Conservation (phyloP, 2,329 filamentous ascomycete species). For the Botrytis aclada region DNA sequence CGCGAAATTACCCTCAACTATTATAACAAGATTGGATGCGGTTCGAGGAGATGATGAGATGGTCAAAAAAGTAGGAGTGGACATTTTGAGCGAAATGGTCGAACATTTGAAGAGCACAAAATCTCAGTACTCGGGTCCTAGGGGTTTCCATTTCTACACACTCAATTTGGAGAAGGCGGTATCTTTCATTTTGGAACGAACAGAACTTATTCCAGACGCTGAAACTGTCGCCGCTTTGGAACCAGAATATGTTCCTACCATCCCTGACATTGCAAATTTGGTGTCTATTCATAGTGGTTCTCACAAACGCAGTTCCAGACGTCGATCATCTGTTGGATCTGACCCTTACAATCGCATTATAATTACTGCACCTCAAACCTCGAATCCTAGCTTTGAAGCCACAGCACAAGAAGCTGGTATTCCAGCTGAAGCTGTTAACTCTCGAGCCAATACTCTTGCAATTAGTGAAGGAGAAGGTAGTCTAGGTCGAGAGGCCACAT, state of each 20-base stretch:
- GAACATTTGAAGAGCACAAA: conserved; percentile 66
- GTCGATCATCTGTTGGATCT: conserved; percentile 63
- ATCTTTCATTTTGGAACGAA: conserved; percentile 84
- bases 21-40: conserved; percentile 67
- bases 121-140: conserved; percentile 55
- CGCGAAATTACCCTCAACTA: conserved; percentile 69
- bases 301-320: conserved; percentile 22
- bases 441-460: conserved; percentile 78
- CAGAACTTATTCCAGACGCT: conserved; percentile 70
- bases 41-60: conserved; percentile 78
- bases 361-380: conserved; percentile 61
- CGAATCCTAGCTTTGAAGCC: conserved; percentile 64
- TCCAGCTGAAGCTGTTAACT: conserved; percentile 70
- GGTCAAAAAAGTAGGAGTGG: conserved; percentile 75
- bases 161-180: conserved; percentile 95
- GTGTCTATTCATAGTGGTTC: conserved; percentile 33
- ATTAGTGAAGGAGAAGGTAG: conserved; percentile 92
- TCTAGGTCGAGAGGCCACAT: conserved; percentile 89
- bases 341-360: conserved; percentile 87
- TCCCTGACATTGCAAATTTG: conserved; percentile 21
- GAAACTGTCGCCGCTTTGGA: conserved; percentile 40
- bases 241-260: conserved; percentile 44
- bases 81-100: conserved; percentile 81
- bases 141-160: conserved; percentile 96
- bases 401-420: conserved; percentile 74